phyloP scores from a whole-genome alignment of 176 grass and related monocot species.

The Ananas comosus region DNA sequence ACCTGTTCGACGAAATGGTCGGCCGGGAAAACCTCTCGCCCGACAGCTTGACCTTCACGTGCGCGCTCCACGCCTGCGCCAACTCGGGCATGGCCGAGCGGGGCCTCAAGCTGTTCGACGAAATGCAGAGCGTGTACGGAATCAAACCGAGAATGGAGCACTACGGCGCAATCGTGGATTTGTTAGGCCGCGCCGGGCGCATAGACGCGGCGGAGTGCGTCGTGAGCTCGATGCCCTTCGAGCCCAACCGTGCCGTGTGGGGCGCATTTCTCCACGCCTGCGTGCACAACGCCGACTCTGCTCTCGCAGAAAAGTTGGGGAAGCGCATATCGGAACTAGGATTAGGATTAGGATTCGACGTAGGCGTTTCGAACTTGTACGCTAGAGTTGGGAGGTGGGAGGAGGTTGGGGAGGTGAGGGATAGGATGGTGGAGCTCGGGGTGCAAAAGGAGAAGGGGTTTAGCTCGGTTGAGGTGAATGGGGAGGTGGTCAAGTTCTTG shows the following conservation, averaged over 20 bases:
- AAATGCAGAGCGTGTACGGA: slow-evolving; percentile 8
- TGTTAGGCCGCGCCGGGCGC: slow-evolving; percentile 14
- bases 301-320: neutral
- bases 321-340: neutral
- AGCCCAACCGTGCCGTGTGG: slow-evolving; percentile 11
- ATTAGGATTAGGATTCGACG: slow-evolving; percentile 12
- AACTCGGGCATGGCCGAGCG: slow-evolving; percentile 10
- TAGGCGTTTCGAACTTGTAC: slow-evolving; percentile 22
- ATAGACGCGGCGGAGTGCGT: neutral
- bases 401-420: slow-evolving; percentile 9
- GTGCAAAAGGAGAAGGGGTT: slow-evolving; percentile 22
- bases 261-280: slow-evolving; percentile 18
- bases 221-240: slow-evolving; percentile 14
- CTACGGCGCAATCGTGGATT: slow-evolving; percentile 19
- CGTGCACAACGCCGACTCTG: neutral
- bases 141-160: slow-evolving; percentile 25
- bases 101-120: slow-evolving; percentile 13
- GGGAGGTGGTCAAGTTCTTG: slow-evolving; percentile 8
- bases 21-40: neutral
- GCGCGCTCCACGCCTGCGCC: no score
- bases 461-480: slow-evolving; percentile 20
- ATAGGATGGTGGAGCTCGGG: slow-evolving; percentile 14
- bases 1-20: slow-evolving; percentile 8
- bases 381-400: slow-evolving; percentile 13
- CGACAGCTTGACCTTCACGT: slow-evolving; percentile 10